These are phyloP conservation scores for Teratosphaeria destructans DNA, from an alignment of 2,329 filamentous ascomycete genomes.

Conservation along the genomic window DNA sequence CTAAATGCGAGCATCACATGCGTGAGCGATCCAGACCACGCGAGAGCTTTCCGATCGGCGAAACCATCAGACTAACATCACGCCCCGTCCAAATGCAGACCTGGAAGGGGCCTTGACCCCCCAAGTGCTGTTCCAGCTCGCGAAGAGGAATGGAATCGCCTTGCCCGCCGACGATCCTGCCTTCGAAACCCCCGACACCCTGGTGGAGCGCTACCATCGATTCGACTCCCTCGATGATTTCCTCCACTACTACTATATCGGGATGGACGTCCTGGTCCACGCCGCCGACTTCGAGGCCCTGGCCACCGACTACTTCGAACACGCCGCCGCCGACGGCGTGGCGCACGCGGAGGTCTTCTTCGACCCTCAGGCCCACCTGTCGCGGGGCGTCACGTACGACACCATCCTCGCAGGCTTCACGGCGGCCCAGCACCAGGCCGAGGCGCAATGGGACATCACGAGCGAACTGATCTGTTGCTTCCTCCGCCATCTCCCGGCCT, in stretches of 20 bases:
- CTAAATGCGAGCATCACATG: slow-evolving; percentile 66
- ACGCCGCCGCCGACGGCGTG: slow-evolving; percentile 54
- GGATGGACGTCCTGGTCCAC: slow-evolving; percentile 58
- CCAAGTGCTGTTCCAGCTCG: slow-evolving; percentile 58
- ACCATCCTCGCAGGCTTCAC: slow-evolving; percentile 55
- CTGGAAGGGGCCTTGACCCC: slow-evolving; percentile 67
- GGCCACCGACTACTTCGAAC: slow-evolving; percentile 60
- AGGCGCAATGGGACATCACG: slow-evolving; percentile 52
- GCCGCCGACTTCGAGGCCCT: slow-evolving; percentile 61
- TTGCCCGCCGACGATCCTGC: slow-evolving; percentile 49
- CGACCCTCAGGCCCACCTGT: slow-evolving; percentile 65
- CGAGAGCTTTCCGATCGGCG: background rate
- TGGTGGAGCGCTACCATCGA: slow-evolving; percentile 52
- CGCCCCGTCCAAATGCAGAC: slow-evolving; percentile 38
- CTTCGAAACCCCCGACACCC: slow-evolving; percentile 50
- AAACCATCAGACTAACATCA: background rate
- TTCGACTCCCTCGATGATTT: slow-evolving; percentile 70
- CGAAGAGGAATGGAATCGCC: slow-evolving; percentile 53
- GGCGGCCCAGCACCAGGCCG: slow-evolving; percentile 49
- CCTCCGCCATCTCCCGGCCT: slow-evolving; percentile 56
- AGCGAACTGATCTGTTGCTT: slow-evolving; percentile 62
- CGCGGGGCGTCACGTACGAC: slow-evolving; percentile 37
- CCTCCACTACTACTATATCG: slow-evolving; percentile 66
- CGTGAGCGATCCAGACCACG: background rate
- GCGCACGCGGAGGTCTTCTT: slow-evolving; percentile 71